These are phyloP conservation scores for Aureobasidium sp. DNA, from an alignment of 2,329 filamentous ascomycete species.

Conservation along the genomic window DNA sequence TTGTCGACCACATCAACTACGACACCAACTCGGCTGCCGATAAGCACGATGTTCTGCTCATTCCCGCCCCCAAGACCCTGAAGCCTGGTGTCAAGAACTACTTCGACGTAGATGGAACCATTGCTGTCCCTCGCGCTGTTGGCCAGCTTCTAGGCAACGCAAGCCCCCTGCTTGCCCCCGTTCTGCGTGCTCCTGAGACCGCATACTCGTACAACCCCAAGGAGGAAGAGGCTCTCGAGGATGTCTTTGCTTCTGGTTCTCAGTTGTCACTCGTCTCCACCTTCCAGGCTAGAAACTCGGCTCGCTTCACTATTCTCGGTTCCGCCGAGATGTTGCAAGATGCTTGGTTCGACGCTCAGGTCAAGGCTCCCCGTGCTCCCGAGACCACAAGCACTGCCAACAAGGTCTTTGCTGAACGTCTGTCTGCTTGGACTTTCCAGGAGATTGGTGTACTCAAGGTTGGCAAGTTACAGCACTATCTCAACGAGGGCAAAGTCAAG, in stretches of 20 bases:
- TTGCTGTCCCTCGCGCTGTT: constrained; percentile 76
- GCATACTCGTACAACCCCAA: constrained; percentile 93
- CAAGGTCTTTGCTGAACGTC: constrained; percentile 72
- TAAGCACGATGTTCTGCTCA: constrained; percentile 78
- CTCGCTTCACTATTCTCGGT: constrained; percentile 77
- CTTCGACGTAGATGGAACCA: constrained; percentile 61
- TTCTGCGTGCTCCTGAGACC: constrained; percentile 74
- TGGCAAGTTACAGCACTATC: constrained; percentile 72
- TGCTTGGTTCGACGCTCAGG: constrained; percentile 77
- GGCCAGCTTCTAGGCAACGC: constrained; percentile 74
- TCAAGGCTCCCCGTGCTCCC: constrained; percentile 48
- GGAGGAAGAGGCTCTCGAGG: constrained; percentile 70
- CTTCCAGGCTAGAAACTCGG: constrained; percentile 88
- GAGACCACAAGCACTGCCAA: constrained; percentile 64
- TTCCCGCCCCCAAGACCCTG: constrained; percentile 59
- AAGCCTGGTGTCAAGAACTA: constrained; percentile 67
- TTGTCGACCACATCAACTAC: constrained; percentile 95
- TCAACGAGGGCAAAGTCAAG: constrained; percentile 46
- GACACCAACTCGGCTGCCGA: constrained; percentile 70
- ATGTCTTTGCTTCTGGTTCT: constrained; percentile 74
- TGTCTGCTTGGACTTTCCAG: constrained; percentile 95
- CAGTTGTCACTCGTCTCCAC: constrained; percentile 81
- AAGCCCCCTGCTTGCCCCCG: constrained; percentile 68
- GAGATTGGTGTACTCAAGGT: constrained; percentile 85
- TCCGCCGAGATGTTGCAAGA: constrained; percentile 82